Evolutionary conservation across 495 filamentous ascomycete genomes (phyloP), one percentile per base, ranked within the genome.

Genomic region (Aspergillus cavernicola): DNA sequence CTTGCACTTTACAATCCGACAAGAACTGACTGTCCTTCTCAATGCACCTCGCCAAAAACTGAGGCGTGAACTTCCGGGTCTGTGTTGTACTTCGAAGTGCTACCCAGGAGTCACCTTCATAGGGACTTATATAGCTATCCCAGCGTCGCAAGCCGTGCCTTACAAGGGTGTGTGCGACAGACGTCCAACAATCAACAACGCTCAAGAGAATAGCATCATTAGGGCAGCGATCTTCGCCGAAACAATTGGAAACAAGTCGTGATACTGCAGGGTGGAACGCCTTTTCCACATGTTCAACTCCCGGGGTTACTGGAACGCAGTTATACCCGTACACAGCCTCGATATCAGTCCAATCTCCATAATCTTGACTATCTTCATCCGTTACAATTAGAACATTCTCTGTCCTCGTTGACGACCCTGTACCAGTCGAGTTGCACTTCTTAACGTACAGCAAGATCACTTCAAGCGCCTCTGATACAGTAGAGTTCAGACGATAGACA

Each of bases 341-440:
- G 36, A 85, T 72, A 31, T 70, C 85, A 35, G 73, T 65, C 75
- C 79, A 87, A 56, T 88, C 86, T 23, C 85, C 86, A 63, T 84
- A 89, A 37, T 89, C 86, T 63, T 89, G 86, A 53, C 85, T 89
- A 37, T 89, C 86, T 43, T 88, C 86, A 45, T 80, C 77, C 0
- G 43, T 36, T 33, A 51, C 23, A 10, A 62, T 53, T 38, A 50
- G 26, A 23, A 31, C 38, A 16, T 59, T 56, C 38, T 50, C 36
- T 32, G 12, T 5, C 28, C 28, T 53, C 36, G 35, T 10, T 22
- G 45, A 51, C 43, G 20, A 28, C 40, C 6, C 29, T 15, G 52
- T 22, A 53, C 50, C 5, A 29, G 62, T 57, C 40, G 53, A 18
- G 38, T 31, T 31, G 35, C 75, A 70, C 56, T 74, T 76, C 18